Evolutionary conservation across 495 filamentous ascomycete species (phyloP).

Genomic region (Acidomyces sp.): DNA sequence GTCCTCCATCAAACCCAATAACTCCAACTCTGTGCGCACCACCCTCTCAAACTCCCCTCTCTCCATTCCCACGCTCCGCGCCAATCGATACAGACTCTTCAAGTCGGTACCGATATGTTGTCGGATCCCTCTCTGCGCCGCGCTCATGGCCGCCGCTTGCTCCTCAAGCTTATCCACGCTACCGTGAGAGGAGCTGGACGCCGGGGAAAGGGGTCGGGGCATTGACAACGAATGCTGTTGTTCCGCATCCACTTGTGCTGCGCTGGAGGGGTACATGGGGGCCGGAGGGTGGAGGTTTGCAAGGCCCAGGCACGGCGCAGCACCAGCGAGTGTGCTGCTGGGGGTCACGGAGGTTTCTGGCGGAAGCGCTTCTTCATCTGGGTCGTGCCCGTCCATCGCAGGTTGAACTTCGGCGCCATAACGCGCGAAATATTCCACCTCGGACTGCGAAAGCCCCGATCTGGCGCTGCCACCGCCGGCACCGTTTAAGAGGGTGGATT

Average conservation of each 20-base stretch:
- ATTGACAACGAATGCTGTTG: neutral
- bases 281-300: conserved; percentile 5
- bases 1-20: conserved; percentile 62
- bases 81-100: conserved; percentile 75
- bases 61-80: conserved; percentile 66
- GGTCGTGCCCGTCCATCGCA: conserved; percentile 79
- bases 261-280: conserved; percentile 29
- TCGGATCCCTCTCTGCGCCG: conserved; percentile 66
- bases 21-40: conserved; percentile 66
- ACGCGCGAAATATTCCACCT: conserved; percentile 72
- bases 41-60: conserved; percentile 71
- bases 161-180: conserved; percentile 26
- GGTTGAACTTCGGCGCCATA: conserved; percentile 74
- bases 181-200: conserved; percentile 10
- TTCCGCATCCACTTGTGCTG: conserved; percentile 6
- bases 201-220: conserved; percentile 12
- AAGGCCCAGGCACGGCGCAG: conserved; percentile 16
- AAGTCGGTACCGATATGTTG: conserved; percentile 81
- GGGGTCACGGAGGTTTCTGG: conserved; percentile 35
- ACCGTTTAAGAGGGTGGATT: too few species aligned
- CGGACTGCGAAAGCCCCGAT: too few species aligned
- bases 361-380: conserved; percentile 30
- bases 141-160: conserved; percentile 20
- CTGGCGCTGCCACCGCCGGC: too few species aligned
- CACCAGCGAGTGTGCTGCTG: conserved; percentile 42